A percentile compares a stretch with the other conserved stretches of the same genome.
phyloP scores from a whole-genome alignment of 2,329 filamentous ascomycete species.

The Colletotrichum sp. region DNA sequence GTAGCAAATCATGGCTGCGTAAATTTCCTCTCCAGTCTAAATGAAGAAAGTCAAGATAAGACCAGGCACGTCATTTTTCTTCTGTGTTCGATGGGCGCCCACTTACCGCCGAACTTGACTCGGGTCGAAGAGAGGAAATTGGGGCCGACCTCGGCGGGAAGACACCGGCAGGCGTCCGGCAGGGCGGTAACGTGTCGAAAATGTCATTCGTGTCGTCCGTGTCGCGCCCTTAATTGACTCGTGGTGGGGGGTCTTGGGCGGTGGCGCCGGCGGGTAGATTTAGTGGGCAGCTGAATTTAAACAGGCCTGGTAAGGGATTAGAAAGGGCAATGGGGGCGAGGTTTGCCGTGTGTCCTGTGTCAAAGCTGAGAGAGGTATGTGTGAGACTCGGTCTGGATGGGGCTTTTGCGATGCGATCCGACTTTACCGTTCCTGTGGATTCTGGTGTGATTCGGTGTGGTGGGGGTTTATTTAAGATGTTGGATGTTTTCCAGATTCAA shows the following conservation, averaged over 20 bases:
- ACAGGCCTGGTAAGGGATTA: not conserved
- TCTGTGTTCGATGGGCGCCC: too few species aligned
- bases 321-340: too few species aligned
- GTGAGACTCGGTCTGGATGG: not conserved
- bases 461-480: not conserved
- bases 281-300: rapidly evolving
- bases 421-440: not conserved
- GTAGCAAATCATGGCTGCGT: not conserved
- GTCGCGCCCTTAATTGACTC: not conserved
- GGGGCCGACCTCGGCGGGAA: too few species aligned
- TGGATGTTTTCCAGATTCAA: not conserved
- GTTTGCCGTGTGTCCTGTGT: not conserved
- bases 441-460: not conserved
- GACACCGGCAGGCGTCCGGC: not conserved
- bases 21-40: not conserved
- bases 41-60: not conserved
- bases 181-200: not conserved
- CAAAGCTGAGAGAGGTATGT: rapidly evolving
- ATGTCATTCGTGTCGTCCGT: not conserved
- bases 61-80: not conserved
- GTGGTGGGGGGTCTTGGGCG: not conserved
- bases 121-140: too few species aligned
- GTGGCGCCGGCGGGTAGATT: not conserved
- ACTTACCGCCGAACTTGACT: not conserved
- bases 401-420: not conserved